Conservation (phyloP, 768 basidiomycete species). For the Suillus plorans region DNA sequence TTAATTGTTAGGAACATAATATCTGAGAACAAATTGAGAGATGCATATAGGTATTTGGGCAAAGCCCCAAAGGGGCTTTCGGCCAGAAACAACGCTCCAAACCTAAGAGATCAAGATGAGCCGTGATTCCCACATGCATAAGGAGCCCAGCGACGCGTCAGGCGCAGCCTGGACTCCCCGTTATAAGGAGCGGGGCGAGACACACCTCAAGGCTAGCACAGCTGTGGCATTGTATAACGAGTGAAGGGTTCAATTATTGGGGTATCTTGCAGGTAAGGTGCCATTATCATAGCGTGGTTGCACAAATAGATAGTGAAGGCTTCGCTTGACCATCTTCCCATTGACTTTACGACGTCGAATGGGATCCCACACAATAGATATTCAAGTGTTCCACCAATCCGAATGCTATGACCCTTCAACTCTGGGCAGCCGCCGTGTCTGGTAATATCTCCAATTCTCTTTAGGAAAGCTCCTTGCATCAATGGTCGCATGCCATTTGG, state of each 20-base stretch:
- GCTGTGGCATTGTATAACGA: constrained; percentile 15
- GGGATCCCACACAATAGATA: constrained; percentile 27
- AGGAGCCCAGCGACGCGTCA: neutral
- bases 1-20: no score
- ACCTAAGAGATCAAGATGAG: neutral
- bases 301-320: constrained; percentile 30
- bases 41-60: constrained; percentile 13
- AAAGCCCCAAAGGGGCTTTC: neutral
- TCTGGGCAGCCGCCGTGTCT: constrained; percentile 1
- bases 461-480: constrained; percentile 24
- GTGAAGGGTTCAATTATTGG: constrained; percentile 9
- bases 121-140: neutral
- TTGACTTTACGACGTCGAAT: constrained; percentile 34
- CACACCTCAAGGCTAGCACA: neutral
- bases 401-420: constrained; percentile 24
- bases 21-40: no score
- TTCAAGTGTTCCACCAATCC: constrained; percentile 32
- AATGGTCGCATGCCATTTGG: constrained; percentile 18
- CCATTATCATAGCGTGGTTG: constrained; percentile 27
- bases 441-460: constrained; percentile 13
- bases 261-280: constrained; percentile 25
- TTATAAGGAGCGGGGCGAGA: neutral
- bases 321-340: constrained; percentile 35
- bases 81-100: neutral
- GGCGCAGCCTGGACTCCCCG: constrained; percentile 2